Evolutionary conservation across 2,329 filamentous ascomycete species (phyloP).

Genomic region (Sporothrix euskadiensis): DNA sequence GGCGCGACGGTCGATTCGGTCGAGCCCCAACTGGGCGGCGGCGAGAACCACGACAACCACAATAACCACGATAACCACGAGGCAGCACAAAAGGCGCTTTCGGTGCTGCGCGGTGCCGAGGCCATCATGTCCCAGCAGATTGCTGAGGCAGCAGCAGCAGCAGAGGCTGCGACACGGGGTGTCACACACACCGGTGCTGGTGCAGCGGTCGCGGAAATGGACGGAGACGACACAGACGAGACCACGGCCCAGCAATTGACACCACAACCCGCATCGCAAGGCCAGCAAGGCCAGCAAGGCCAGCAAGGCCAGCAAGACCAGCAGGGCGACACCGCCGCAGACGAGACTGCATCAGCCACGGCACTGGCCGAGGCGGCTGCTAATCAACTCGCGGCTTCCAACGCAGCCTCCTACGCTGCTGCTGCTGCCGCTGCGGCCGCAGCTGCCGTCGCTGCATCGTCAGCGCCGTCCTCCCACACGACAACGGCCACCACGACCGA

Average conservation of each 20-base stretch:
- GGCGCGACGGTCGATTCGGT: background rate
- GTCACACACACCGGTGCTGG: background rate
- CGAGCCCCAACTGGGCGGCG: background rate
- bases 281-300: conserved; percentile 38
- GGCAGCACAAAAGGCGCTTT: conserved; percentile 54
- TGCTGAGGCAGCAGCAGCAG: conserved; percentile 45
- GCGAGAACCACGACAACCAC: background rate
- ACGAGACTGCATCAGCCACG: conserved; percentile 29
- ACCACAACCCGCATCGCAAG: conserved; percentile 46
- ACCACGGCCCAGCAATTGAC: background rate
- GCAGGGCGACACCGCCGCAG: conserved; percentile 36
- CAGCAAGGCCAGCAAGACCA: conserved; percentile 38
- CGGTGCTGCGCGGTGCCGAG: conserved; percentile 31
- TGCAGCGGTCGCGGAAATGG: background rate
- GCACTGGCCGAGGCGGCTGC: conserved; percentile 40
- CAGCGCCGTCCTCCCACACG: conserved; percentile 42
- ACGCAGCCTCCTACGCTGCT: conserved; percentile 17
- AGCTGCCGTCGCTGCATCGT: conserved; percentile 30
- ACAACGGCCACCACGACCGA: conserved; percentile 1
- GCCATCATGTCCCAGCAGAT: conserved; percentile 29
- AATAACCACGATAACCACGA: conserved; percentile 45
- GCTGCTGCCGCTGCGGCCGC: conserved; percentile 31
- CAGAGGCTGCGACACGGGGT: background rate
- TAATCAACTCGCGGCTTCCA: background rate
- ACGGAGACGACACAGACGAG: conserved; percentile 21